phyloP scores from a whole-genome alignment of 202 grass and related monocot genomes.

The Schoenoplectus triqueter region DNA sequence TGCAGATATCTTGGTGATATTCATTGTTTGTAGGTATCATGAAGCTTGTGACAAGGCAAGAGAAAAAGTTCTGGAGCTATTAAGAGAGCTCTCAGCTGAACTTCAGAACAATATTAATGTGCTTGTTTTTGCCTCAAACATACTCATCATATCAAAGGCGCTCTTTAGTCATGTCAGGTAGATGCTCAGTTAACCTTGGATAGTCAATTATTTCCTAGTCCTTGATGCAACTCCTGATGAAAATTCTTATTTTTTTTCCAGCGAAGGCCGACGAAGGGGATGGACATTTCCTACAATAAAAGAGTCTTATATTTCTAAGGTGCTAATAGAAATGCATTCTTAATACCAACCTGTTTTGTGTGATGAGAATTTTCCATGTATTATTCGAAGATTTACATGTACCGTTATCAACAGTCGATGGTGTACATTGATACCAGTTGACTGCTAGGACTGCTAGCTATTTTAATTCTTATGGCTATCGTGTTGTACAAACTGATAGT shows the following conservation, averaged over 20 bases:
- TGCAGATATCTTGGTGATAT: constrained; percentile 23
- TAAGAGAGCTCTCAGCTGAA: constrained; percentile 90
- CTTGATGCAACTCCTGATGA: not conserved
- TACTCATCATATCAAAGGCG: constrained; percentile 84
- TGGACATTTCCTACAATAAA: constrained; percentile 75
- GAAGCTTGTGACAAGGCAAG: constrained; percentile 82
- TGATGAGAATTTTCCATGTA: not conserved
- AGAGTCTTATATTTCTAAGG: constrained; percentile 22
- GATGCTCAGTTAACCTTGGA: constrained; percentile 22
- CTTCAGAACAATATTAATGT: constrained; percentile 84
- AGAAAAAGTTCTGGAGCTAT: constrained; percentile 75
- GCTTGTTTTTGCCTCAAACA: constrained; percentile 78
- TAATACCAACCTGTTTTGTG: constrained; percentile 2
- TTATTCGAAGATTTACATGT: constrained; percentile 6
- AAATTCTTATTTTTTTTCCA: constrained; percentile 46
- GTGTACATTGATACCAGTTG: not conserved
- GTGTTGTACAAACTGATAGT: not conserved
- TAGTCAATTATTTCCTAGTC: not conserved
- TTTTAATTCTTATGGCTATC: constrained; percentile 5
- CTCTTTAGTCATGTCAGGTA: constrained; percentile 93
- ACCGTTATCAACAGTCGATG: not conserved
- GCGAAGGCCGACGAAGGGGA: constrained; percentile 82
- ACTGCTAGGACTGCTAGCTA: not conserved
- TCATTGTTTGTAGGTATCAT: constrained; percentile 67
- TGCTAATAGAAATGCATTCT: not conserved